A percentile compares a stretch with the other conserved stretches of the same genome.
These are phyloP conservation scores for Aspergillus pseudoterreus DNA, from an alignment of 2,329 filamentous ascomycete species.

Conservation along the genomic window DNA sequence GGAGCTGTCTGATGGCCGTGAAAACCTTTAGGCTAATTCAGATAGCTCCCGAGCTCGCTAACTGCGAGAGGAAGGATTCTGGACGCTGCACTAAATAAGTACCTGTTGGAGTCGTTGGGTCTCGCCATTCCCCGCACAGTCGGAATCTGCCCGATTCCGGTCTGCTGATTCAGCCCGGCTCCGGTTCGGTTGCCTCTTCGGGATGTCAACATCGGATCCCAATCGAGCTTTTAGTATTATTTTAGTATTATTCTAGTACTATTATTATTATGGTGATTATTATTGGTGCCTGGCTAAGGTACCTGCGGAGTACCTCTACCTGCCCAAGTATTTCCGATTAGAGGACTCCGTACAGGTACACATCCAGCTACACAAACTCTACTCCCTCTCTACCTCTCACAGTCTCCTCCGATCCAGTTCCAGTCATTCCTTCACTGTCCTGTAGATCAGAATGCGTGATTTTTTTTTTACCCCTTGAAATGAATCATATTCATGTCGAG, in stretches of 20 bases:
- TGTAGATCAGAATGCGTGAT: conserved; percentile 10
- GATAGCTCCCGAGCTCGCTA: conserved; percentile 10
- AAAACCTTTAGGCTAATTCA: conserved; percentile 8
- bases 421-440: not conserved
- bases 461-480: conserved; percentile 8
- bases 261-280: not conserved
- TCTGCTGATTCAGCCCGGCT: conserved; percentile 9
- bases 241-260: no score
- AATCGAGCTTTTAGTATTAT: no score
- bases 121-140: conserved; percentile 14
- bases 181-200: not conserved
- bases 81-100: conserved; percentile 9
- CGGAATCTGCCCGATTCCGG: conserved; percentile 13
- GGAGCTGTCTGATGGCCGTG: conserved; percentile 16
- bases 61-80: conserved; percentile 22
- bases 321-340: no score
- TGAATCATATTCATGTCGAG: not conserved
- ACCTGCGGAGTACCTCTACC: no score
- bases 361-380: not conserved
- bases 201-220: not conserved
- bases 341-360: not conserved
- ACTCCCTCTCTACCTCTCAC: not conserved
- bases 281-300: not conserved
- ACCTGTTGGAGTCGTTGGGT: not conserved
- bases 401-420: not conserved